Evolutionary conservation across 1,139 yeast genomes (phyloP), one percentile per base, ranked within the genome.

Genomic region (Williopsis jadinii): DNA sequence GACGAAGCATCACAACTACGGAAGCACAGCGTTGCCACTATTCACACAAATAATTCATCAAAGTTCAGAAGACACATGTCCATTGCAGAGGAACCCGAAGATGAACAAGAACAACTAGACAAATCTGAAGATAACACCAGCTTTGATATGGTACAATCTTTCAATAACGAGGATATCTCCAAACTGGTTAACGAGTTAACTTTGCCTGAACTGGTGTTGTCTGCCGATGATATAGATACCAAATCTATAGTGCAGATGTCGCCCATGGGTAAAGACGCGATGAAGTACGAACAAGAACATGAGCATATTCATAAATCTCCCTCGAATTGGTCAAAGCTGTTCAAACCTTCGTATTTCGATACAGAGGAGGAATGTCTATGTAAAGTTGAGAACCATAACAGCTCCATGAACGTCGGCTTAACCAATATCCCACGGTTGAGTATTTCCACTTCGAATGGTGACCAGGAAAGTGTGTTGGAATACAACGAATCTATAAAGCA

Each of bases 191-290:
- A 32, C 26, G 47, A 43, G 26, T 42, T 43, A 13, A 39, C 47
- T 1, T 12, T 44, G 2, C 56, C 56, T 6, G 34, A 34, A 9
- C 46, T 53, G 13, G 32, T 52, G 2, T 44, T 41, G n/a, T 37
- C 47, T n/a, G 38, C 34, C 3, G 55, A 45, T 26, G 56, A 55
- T 31, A 42, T 55, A 34, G 60, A 56, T 38, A 37, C 52, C 1
- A 37, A 39, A 2, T 50, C 56, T 2, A 50, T 55, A 32, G 52
- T 50, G 0, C 50, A 54, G 32, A n/a, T 9, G 9, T 14, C 19
- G 5, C n/a, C 19, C 1, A 13, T 26, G 34, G 14, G 5, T 10
- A 15, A 12, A 5, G 12, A 12, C 8, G 9, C 28, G 3, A 24
- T n/a, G 12, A 11, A 11, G 5, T 19, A 19, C 24, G 24, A 19